phyloP scores from a whole-genome alignment of 2,329 filamentous ascomycete species.

The Ophiocordyceps camponoti-floridani region DNA sequence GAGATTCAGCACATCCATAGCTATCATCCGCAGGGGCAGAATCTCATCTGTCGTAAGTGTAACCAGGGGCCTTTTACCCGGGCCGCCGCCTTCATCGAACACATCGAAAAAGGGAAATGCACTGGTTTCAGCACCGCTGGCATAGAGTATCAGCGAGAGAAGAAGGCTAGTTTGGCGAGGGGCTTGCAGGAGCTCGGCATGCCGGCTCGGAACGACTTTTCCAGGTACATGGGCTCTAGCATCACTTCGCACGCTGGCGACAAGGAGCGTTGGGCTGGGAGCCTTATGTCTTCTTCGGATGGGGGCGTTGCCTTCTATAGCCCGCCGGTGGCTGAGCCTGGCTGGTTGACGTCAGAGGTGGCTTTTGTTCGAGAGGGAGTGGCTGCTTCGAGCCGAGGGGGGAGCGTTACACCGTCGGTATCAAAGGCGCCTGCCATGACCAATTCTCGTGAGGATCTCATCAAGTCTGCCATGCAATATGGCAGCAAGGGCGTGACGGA shows the following conservation, averaged over 20 bases:
- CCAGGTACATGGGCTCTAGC: slow-evolving; percentile 3
- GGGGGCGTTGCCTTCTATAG: too few relatives aligned
- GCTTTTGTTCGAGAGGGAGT: too few relatives aligned
- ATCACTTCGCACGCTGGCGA: neutral
- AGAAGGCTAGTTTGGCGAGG: slow-evolving; percentile 17
- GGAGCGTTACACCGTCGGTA: too few relatives aligned
- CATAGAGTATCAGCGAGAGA: slow-evolving; percentile 16
- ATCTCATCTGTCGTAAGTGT: slow-evolving; percentile 30
- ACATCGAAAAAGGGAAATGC: slow-evolving; percentile 27
- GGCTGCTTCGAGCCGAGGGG: too few relatives aligned
- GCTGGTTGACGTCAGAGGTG: too few relatives aligned
- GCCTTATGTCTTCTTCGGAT: neutral
- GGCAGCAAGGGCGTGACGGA: slow-evolving; percentile 1
- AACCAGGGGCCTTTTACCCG: slow-evolving; percentile 15
- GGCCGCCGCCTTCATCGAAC: slow-evolving; percentile 20
- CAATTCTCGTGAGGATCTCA: too few relatives aligned
- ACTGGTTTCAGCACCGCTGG: slow-evolving; percentile 12
- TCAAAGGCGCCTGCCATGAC: too few relatives aligned
- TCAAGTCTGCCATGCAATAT: too few relatives aligned
- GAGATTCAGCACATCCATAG: slow-evolving; percentile 15
- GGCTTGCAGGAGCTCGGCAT: slow-evolving; percentile 9
- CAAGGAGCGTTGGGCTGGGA: neutral
- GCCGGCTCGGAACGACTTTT: slow-evolving; percentile 11
- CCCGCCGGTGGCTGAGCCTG: too few relatives aligned
- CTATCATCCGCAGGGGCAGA: slow-evolving; percentile 13